Evolutionary conservation across 768 basidiomycete species (phyloP).

Genomic region (Naematelia encephala): DNA sequence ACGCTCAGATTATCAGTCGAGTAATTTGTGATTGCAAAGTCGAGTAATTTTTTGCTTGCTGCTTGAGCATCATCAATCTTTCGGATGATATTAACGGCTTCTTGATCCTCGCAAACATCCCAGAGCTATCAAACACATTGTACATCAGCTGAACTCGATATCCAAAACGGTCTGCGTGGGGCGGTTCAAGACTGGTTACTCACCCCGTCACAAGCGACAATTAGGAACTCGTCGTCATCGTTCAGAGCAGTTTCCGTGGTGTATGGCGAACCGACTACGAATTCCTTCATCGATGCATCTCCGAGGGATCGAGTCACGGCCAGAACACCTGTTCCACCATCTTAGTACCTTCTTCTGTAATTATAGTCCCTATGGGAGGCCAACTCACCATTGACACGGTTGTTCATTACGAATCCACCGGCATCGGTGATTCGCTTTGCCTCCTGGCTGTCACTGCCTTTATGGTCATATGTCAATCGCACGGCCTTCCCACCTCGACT

Average conservation of each 20-base stretch:
- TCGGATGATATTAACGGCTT: conserved; percentile 79
- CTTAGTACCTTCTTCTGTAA: no score
- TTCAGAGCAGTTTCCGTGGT: conserved; percentile 95
- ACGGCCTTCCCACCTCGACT: conserved; percentile 81
- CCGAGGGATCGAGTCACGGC: conserved; percentile 94
- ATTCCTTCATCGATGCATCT: conserved; percentile 98
- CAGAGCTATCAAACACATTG: conserved; percentile 64
- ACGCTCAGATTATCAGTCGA: conserved; percentile 95
- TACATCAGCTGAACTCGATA: background rate
- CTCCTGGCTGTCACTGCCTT: conserved; percentile 94
- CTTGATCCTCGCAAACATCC: conserved; percentile 92
- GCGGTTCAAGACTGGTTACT: conserved; percentile 50
- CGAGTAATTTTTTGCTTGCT: conserved; percentile 70
- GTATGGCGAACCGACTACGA: conserved; percentile 95
- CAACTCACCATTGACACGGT: conserved; percentile 78
- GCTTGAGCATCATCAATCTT: conserved; percentile 67
- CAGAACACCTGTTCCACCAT: conserved; percentile 71
- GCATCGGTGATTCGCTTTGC: conserved; percentile 97
- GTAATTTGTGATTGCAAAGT: conserved; percentile 80
- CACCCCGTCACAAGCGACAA: conserved; percentile 97
- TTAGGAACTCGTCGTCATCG: conserved; percentile 87
- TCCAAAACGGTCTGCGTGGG: background rate
- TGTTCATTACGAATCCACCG: conserved; percentile 97
- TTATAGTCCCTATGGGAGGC: background rate
- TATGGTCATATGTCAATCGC: conserved; percentile 95